These are phyloP conservation scores for Petunia secreta DNA, from an alignment of 257 asterid species.

Conservation along the genomic window DNA sequence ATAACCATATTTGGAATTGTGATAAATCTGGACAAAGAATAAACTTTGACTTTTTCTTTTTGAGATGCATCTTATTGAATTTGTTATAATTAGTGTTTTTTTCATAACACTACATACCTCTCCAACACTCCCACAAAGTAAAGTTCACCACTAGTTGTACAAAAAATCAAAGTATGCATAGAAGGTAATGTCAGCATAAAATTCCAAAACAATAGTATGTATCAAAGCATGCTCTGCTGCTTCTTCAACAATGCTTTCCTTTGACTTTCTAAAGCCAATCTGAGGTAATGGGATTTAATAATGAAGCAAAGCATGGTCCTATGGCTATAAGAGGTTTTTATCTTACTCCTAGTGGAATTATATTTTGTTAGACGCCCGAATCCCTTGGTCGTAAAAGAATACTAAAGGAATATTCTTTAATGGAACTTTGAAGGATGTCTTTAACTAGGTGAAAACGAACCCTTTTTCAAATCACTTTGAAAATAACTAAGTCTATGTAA, in stretches of 20 bases:
- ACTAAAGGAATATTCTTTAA: not conserved
- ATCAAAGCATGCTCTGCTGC: slow-evolving; percentile 22
- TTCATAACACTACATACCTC: not conserved
- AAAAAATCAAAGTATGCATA: not conserved
- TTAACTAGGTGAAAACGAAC: not conserved
- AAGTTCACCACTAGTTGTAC: slow-evolving; percentile 9
- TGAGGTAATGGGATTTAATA: slow-evolving; percentile 13
- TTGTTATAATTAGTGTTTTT: no score
- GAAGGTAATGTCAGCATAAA: slow-evolving; percentile 16
- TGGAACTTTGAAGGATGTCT: not conserved
- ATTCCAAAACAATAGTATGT: slow-evolving; percentile 23
- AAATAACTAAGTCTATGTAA: no score
- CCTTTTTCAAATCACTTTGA: no score
- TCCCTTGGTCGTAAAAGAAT: not conserved
- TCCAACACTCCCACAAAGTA: not conserved
- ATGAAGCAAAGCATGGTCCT: slow-evolving; percentile 23
- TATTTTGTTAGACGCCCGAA: not conserved
- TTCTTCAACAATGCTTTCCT: slow-evolving; percentile 10
- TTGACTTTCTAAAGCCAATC: slow-evolving; percentile 17
- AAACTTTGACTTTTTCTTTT: no score
- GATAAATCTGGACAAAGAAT: no score
- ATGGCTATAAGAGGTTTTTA: slow-evolving; percentile 3
- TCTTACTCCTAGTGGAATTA: slow-evolving; percentile 17
- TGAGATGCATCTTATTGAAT: no score
- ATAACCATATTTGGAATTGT: no score